These are phyloP conservation scores for Triadica sebifera DNA, from an alignment of 345 rosid genomes.

Conservation along the genomic window DNA sequence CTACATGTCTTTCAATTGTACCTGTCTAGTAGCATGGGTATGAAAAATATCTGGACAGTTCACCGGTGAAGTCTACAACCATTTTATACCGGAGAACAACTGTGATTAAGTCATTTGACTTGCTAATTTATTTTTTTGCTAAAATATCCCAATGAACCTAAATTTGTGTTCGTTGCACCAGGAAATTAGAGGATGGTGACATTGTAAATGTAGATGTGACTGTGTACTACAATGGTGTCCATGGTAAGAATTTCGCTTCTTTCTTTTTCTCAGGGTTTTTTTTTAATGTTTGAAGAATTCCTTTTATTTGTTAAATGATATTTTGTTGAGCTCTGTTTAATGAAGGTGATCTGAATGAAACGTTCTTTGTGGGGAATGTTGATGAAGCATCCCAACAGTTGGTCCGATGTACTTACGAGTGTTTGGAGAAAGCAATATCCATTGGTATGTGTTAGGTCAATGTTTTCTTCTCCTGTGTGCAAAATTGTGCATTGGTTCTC, in stretches of 20 bases:
- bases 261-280: too few relatives aligned
- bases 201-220: conserved; percentile 88
- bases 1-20: background rate
- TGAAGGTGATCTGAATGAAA: conserved; percentile 94
- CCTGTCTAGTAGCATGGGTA: background rate
- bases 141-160: background rate
- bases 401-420: conserved; percentile 84
- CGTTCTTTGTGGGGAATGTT: conserved; percentile 91
- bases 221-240: conserved; percentile 88
- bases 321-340: conserved; percentile 10
- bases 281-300: background rate
- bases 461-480: background rate
- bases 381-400: conserved; percentile 84
- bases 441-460: conserved; percentile 44
- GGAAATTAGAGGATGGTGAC: conserved; percentile 94
- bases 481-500: background rate
- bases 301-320: background rate
- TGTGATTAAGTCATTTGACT: background rate
- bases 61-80: background rate
- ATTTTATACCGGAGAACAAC: background rate
- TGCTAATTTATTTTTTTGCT: background rate
- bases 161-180: conserved; percentile 31
- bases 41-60: background rate
- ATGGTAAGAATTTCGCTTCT: conserved; percentile 50
- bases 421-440: conserved; percentile 89